Conservation (phyloP, 2,329 filamentous ascomycete species). For the Colletotrichum chlorophyti region DNA sequence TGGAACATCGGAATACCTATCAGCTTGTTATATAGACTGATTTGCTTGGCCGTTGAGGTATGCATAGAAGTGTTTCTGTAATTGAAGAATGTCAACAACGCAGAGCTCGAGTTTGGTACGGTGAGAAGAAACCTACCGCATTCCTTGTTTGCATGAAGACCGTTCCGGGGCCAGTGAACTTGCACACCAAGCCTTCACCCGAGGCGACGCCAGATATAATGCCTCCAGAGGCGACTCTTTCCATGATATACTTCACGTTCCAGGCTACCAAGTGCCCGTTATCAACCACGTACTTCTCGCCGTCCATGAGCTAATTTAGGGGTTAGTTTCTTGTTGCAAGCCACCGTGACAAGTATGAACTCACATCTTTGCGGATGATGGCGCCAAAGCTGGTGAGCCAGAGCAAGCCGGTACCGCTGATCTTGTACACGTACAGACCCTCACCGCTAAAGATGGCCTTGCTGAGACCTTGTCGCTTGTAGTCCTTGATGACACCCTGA, state of each 20-base stretch:
- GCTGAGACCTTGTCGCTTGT: constrained; percentile 82
- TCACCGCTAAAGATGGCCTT: constrained; percentile 96
- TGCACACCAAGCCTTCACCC: constrained; percentile 90
- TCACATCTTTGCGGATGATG: constrained; percentile 91
- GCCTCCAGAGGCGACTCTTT: constrained; percentile 88
- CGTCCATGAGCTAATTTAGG: constrained; percentile 58
- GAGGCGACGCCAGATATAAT: constrained; percentile 87
- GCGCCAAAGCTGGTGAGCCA: constrained; percentile 96
- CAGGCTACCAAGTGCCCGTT: constrained; percentile 95
- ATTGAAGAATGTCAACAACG: not conserved
- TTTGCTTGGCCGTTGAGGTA: constrained; percentile 57
- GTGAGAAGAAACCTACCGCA: constrained; percentile 56
- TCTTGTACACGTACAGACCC: constrained; percentile 88
- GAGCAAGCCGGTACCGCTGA: constrained; percentile 79
- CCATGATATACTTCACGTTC: constrained; percentile 94
- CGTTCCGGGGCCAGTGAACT: constrained; percentile 89
- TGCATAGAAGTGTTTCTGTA: constrained; percentile 57
- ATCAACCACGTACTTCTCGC: constrained; percentile 90
- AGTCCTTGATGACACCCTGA: constrained; percentile 85
- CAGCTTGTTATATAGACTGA: constrained; percentile 34
- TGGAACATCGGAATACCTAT: not conserved
- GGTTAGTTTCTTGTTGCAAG: constrained; percentile 21
- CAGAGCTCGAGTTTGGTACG: too few species aligned
- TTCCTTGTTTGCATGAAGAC: constrained; percentile 95
- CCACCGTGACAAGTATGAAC: constrained; percentile 39